Evolutionary conservation across 129 eudicot species (phyloP).

Genomic region (Heracleum sosnowskyi): DNA sequence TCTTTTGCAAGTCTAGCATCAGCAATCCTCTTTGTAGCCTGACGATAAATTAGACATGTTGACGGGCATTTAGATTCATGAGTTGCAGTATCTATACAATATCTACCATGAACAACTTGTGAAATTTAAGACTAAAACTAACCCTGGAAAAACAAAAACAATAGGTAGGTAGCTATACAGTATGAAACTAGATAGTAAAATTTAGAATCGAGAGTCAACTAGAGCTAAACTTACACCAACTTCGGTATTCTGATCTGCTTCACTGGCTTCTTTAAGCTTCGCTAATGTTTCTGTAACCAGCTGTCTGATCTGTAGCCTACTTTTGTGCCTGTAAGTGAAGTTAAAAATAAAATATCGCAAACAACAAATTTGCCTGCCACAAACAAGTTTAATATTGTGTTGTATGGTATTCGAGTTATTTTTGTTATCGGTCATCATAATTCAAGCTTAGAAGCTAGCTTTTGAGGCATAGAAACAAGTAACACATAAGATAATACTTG

Average conservation of each 20-base stretch:
- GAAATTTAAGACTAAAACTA: neutral
- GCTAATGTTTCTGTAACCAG: constrained; percentile 75
- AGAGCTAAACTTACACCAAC: constrained; percentile 52
- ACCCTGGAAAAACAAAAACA: neutral
- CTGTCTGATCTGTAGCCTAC: constrained; percentile 75
- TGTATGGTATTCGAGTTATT: too few relatives aligned
- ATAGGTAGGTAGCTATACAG: neutral
- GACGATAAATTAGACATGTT: constrained; percentile 3
- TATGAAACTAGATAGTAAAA: neutral
- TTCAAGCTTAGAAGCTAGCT: too few relatives aligned
- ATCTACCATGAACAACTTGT: neutral
- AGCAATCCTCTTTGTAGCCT: constrained; percentile 73
- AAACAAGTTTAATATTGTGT: neutral
- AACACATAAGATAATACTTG: too few relatives aligned
- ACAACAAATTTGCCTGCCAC: neutral
- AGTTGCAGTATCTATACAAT: too few relatives aligned
- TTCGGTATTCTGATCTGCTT: constrained; percentile 54
- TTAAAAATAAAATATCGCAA: constrained; percentile 8
- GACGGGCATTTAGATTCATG: neutral
- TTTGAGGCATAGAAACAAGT: too few relatives aligned
- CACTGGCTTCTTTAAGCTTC: constrained; percentile 87
- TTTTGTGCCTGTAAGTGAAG: constrained; percentile 53
- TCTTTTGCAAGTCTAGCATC: constrained; percentile 94
- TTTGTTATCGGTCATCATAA: too few relatives aligned
- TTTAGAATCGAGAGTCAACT: too few relatives aligned